phyloP scores from a whole-genome alignment of 352 stramenopile species.

The Phytopythium helicoides region DNA sequence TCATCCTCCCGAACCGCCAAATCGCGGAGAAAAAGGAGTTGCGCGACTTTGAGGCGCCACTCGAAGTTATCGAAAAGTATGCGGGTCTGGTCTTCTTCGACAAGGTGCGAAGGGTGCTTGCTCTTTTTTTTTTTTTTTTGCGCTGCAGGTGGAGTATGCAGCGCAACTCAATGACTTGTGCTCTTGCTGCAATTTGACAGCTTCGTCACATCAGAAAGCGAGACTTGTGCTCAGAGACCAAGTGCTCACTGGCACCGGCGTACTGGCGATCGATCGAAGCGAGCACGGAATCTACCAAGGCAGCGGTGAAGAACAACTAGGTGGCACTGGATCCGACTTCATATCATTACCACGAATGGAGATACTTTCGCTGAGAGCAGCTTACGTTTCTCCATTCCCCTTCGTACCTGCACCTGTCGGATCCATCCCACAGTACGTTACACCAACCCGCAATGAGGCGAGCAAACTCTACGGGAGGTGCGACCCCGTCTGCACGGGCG shows the following conservation, averaged over 20 bases:
- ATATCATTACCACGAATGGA: conserved; percentile 3
- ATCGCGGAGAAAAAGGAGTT: conserved; percentile 78
- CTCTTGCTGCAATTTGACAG: conserved; percentile 13
- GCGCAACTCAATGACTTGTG: no score
- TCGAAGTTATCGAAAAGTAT: conserved; percentile 92
- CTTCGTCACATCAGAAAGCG: conserved; percentile 41
- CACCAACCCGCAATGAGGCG: no score
- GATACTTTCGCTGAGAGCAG: not conserved
- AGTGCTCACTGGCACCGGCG: conserved; percentile 47
- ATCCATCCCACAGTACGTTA: not conserved
- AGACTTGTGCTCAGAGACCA: conserved; percentile 67
- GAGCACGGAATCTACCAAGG: conserved; percentile 1
- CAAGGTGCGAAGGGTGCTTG: conserved; percentile 36
- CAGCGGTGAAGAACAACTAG: conserved; percentile 11
- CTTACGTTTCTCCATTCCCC: not conserved
- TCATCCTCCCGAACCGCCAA: conserved; percentile 92
- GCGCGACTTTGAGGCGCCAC: conserved; percentile 83
- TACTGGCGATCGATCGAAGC: conserved; percentile 36
- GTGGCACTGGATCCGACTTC: conserved; percentile 1
- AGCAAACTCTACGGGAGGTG: not conserved
- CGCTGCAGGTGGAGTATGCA: no score
- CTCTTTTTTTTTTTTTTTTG: conserved; percentile 2
- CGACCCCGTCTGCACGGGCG: conserved; percentile 2
- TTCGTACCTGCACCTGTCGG: no score
- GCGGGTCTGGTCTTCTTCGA: conserved; percentile 94